Base-by-base conservation (phyloP, 371 early-diverging fungal species). In the Rhizopus sp. region DNA sequence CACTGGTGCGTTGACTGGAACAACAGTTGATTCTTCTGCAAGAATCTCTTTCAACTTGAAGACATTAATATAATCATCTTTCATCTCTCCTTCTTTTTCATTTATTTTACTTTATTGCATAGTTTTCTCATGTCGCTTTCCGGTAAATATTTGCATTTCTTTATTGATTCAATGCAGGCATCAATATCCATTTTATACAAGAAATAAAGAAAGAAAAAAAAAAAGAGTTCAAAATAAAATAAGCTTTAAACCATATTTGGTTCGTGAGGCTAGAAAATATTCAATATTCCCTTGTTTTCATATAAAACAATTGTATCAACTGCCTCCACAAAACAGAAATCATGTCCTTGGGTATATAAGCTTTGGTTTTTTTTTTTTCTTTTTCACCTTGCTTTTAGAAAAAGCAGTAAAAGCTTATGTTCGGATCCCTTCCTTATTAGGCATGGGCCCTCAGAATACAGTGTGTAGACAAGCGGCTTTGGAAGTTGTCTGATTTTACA, bases 1-100 rank as follows among this genome's bases (percentile, higher is more conserved):
- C 12, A 99, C 96, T 9, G 99, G 99, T 12, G 94, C 79, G 60
- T 85, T 78, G 31, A 98, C 96, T 7, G 96, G 96, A 53, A 96
- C 96, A 38, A 98, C 92, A 62, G 96, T 97, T 7, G 94, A 94
- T 71, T 97, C 98, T 67, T 95, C 95, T 72, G 95, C 90, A 53
- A 96, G 73, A 35, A 95, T 82, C 68, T 95, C 96, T 68, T 93
- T 95, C 55, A 96, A 88, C 93, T 93, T 64, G 15, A 53, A 34
- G 23, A 32, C 8, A 38, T 8, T 30, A 17, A 23, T 30, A 58
- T 17, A 34, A 35, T 29, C 4, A 23, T 34, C 1, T 35, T 29
- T 4, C 1, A 3, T 38, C 23, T 30, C n/a, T n/a, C n/a, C n/a
- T 53, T 44, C 38, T 50, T 13, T 50, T 34, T 17, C 44, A 31